Base-by-base conservation (phyloP, 805 yeast genomes). In the Starmerella potacharoeniae region DNA sequence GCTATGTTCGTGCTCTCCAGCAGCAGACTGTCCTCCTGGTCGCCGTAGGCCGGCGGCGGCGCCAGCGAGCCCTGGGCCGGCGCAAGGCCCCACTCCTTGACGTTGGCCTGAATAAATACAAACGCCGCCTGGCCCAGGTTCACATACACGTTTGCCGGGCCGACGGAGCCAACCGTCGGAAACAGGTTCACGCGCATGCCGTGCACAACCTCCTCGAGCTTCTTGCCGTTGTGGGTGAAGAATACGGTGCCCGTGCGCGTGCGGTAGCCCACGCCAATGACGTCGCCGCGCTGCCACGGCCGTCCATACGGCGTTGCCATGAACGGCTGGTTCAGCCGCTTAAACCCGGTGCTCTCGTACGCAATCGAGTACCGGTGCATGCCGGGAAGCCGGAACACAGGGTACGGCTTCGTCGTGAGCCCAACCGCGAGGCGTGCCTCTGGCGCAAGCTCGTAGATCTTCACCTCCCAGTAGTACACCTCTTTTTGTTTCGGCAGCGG, bases 81-180 rank as follows among this genome's bases (percentile, higher is more conserved):
- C n/a, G 95, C 96, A 64, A 84, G 83, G 6, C 96, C 95, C 96
- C 96, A 89, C 67, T 86, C 88, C 67, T 89, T 89, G 40, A 90
- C 95, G 66, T 89, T 88, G 1, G 87, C 96, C 66, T 90, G 96
- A 49, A 90, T 86, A 65, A 78, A 88, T 2, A 90, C 96, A 70
- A 79, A 89, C 2, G 96, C 97, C 55, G 81, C 75, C 62, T 86
- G 91, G 17, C 98, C 98, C 54, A 93, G 70, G 65, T 88, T 93
- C 10, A 86, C 95, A 68, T 86, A 90, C n/a, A 93, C 73, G 7
- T 83, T 78, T 62, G 96, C 86, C 5, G 83, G 79, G 40, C 88
- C 84, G 54, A 79, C 83, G 5, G 96, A 82, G 1, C 98, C 98
- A 17, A 93, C 73, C 0, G 84, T 83, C n/a, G 98, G 98, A 66